Evolutionary conservation across 257 asterid genomes (phyloP), one percentile per base, ranked within the genome.

Genomic region (Gynochthodes officinalis): DNA sequence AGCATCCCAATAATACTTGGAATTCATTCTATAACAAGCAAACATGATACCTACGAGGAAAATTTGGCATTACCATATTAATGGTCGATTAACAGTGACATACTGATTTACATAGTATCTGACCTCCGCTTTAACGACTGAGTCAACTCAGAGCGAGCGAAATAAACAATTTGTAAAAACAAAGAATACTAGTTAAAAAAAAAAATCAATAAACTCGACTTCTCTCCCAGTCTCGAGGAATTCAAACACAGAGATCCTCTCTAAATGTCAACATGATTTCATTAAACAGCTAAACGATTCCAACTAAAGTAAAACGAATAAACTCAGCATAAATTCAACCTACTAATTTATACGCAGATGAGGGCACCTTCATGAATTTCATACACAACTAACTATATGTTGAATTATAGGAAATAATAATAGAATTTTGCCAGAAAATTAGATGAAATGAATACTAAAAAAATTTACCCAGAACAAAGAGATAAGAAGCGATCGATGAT

Each of bases 401-500:
- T n/a, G n/a, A n/a, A n/a, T n/a, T n/a, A n/a, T n/a, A n/a, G n/a
- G n/a, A n/a, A n/a, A n/a, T n/a, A n/a, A n/a, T n/a, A n/a, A n/a
- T n/a, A n/a, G n/a, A n/a, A n/a, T n/a, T n/a, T n/a, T n/a, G n/a
- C n/a, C 11, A 48, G 33, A 67, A 66, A 73, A 74, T 28, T 49
- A 18, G n/a, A n/a, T n/a, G n/a, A 40, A 13, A n/a, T 4, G 48
- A 79, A 35, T n/a, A 75, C 32, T 60, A 64, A 39, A 5, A n/a
- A 81, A 37, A 76, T 68, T n/a, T 84, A 87, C 96, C 96, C 79
- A 42, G 82, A 72, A 69, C 54, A 53, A 76, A n/a, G 76, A 78
- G 91, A 85, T 81, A 81, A 82, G 83, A 81, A 75, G 76, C 75
- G 85, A 81, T 87, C 79, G 90, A 87, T 74, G 85, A 82, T 82